Evolutionary conservation across 2,329 filamentous ascomycete genomes (phyloP), one percentile per base, ranked within the genome.

Genomic region (Colletotrichum endophyticum): DNA sequence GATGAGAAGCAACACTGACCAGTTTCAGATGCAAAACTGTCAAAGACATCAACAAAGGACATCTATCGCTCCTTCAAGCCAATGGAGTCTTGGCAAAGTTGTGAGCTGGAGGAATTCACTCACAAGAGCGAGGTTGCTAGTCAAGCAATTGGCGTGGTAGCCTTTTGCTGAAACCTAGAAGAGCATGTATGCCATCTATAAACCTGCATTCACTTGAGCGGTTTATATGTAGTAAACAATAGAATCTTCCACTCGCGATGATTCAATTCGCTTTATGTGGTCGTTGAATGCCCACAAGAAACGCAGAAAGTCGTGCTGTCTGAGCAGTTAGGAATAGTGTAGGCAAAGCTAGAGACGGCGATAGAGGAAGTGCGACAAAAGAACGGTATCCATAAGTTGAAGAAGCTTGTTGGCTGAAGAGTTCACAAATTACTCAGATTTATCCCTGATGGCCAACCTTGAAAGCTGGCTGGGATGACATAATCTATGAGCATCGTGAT

Each of bases 321-420:
- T 0, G 2, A 44, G 36, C 8, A 0, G 5, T 0, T 11, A 3
- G 16, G 0, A 44, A n/a, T 11, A 3, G 36, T 44, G 36, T n/a
- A 19, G 36, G 8, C 36, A 5, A 44, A 44, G 36, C 1, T 6
- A 39, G 36, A 36, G 6, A 36, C 34, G 34, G 13, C 34, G 34
- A 36, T 5, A 36, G 3, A 0, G 16, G 15, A 39, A 39, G 36
- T 19, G 36, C 16, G 19, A 39, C 36, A 39, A 19, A 1, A 8
- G 16, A 8, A 39, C 2, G 16, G 15, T 19, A 19, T 16, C 19
- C 4, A 39, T 2, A 2, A 8, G 8, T 19, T 1, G 8, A 39
- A 39, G 36, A 39, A 9, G 5, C 1, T 2, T 39, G 16, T 19
- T 39, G 16, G 36, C 16, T 11, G 16, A 39, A 39, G 16, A 44